A percentile compares a stretch with the other conserved stretches of the same genome.
Conservation (phyloP, 116 monocot species). For the Cymodocea nodosa region DNA sequence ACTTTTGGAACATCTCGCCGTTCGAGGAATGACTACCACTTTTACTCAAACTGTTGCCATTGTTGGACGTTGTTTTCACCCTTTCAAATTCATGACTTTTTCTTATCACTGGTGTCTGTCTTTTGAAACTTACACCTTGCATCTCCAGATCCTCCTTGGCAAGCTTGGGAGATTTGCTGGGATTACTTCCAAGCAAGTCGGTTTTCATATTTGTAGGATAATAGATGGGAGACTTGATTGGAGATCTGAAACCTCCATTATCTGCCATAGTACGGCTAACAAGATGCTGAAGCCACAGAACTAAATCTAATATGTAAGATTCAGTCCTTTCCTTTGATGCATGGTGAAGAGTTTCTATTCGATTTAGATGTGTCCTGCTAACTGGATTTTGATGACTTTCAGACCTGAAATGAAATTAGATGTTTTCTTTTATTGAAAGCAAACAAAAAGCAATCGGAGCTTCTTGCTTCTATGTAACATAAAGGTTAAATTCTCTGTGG, state of each 20-base stretch:
- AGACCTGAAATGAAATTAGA: too few relatives aligned
- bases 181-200: too few relatives aligned
- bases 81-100: slow-evolving; percentile 78
- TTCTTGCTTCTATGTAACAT: not conserved
- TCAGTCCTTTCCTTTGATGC: slow-evolving; percentile 77
- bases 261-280: slow-evolving; percentile 13
- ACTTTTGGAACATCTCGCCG: slow-evolving; percentile 18
- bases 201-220: too few relatives aligned
- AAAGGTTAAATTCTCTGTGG: not conserved
- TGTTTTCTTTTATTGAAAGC: too few relatives aligned
- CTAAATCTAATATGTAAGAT: slow-evolving; percentile 61
- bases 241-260: too few relatives aligned
- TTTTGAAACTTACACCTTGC: too few relatives aligned
- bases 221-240: too few relatives aligned
- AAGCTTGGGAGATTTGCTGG: too few relatives aligned
- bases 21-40: slow-evolving; percentile 62
- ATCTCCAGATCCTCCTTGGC: too few relatives aligned
- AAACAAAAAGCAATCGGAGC: not conserved
- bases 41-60: slow-evolving; percentile 49
- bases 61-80: slow-evolving; percentile 18
- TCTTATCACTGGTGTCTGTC: too few relatives aligned
- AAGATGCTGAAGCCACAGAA: slow-evolving; percentile 88
- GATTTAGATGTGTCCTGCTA: not conserved
- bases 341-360: slow-evolving; percentile 75
- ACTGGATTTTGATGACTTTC: too few relatives aligned